A percentile compares a stretch with the other conserved stretches of the same genome.
Evolutionary conservation across 1,139 yeast species (phyloP).

Genomic region (Blastobotrys arbuscula): DNA sequence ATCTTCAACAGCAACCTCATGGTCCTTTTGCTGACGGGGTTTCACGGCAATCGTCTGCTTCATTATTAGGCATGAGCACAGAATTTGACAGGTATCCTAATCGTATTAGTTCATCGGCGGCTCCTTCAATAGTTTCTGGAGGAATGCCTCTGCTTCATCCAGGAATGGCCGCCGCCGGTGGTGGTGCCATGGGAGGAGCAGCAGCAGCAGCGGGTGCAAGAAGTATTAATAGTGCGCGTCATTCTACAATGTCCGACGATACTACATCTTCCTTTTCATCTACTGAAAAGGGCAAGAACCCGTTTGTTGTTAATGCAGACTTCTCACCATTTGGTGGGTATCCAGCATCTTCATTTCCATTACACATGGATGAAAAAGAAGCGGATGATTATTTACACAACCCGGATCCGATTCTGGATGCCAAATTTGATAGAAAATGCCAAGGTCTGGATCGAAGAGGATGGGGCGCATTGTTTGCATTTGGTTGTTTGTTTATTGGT

Average conservation of each 20-base stretch:
- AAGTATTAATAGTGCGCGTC: constrained; percentile 15
- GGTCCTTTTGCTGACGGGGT: constrained; percentile 16
- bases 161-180: constrained; percentile 10
- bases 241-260: constrained; percentile 26
- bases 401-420: constrained; percentile 88
- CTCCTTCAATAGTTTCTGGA: constrained; percentile 27
- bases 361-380: constrained; percentile 82
- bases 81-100: constrained; percentile 38
- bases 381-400: constrained; percentile 89
- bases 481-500: constrained; percentile 51
- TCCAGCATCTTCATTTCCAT: constrained; percentile 82
- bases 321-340: constrained; percentile 89
- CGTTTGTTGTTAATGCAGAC: constrained; percentile 36
- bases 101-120: constrained; percentile 29
- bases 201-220: constrained; percentile 13
- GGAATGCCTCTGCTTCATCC: constrained; percentile 18
- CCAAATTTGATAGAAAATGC: constrained; percentile 60
- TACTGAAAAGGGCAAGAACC: constrained; percentile 23
- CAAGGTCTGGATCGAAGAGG: constrained; percentile 46
- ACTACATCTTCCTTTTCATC: constrained; percentile 27
- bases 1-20: constrained; percentile 11
- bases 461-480: constrained; percentile 42
- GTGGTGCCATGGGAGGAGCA: constrained; percentile 14
- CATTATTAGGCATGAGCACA: constrained; percentile 25
- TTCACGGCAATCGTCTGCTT: constrained; percentile 25